Evolutionary conservation across 257 asterid genomes (phyloP).

Genomic region (Solanum sejunctum): DNA sequence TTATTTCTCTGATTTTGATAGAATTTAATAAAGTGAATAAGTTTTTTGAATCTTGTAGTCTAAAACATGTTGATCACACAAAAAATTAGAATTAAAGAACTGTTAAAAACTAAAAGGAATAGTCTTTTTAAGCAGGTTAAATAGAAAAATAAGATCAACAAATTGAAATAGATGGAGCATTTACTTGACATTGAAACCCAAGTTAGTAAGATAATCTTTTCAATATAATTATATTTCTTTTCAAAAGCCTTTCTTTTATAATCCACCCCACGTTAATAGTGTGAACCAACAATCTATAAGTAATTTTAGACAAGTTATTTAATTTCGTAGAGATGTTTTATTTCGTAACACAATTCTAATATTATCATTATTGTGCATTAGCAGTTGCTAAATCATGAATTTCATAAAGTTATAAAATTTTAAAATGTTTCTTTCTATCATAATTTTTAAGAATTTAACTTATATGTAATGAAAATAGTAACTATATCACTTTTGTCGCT

Average conservation of each 20-base stretch:
- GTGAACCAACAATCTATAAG: background rate
- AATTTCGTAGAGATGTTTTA: too few relatives aligned
- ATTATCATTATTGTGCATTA: too few relatives aligned
- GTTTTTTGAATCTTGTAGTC: background rate
- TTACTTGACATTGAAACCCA: background rate
- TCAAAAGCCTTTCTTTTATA: background rate
- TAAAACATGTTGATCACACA: background rate
- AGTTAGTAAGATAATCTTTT: background rate
- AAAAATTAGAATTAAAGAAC: background rate
- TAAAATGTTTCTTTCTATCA: too few relatives aligned
- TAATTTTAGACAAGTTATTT: background rate
- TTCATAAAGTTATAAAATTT: too few relatives aligned
- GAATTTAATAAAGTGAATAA: background rate
- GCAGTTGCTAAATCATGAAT: too few relatives aligned
- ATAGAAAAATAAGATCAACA: too few relatives aligned
- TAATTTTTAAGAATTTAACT: too few relatives aligned
- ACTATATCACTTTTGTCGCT: too few relatives aligned
- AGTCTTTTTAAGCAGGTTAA: too few relatives aligned
- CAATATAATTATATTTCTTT: background rate
- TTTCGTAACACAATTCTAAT: too few relatives aligned
- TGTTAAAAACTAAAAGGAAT: accelerated
- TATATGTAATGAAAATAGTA: too few relatives aligned
- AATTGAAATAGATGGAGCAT: too few relatives aligned
- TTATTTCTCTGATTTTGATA: background rate
- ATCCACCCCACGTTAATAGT: background rate